These are phyloP conservation scores for Aspergillus melleus DNA, from an alignment of 2,329 filamentous ascomycete genomes.

Conservation along the genomic window DNA sequence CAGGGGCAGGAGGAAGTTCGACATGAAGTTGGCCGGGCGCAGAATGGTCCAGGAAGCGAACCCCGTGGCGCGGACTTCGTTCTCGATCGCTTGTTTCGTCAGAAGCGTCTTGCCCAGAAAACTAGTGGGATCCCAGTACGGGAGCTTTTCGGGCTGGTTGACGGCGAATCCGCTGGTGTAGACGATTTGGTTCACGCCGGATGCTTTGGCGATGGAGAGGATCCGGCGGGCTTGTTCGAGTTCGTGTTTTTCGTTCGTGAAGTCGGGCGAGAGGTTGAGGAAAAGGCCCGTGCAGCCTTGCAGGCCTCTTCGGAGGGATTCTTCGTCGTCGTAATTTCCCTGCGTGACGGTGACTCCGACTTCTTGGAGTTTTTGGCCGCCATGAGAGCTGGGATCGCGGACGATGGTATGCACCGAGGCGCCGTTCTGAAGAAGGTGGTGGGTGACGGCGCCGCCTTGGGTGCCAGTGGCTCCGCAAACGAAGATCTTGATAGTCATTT, in stretches of 20 bases:
- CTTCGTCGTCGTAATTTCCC: conserved; percentile 33
- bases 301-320: conserved; percentile 28
- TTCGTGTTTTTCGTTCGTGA: conserved; percentile 16
- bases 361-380: conserved; percentile 27
- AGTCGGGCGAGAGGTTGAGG: conserved; percentile 24
- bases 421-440: conserved; percentile 27
- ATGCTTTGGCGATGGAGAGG: conserved; percentile 26
- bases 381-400: conserved; percentile 24
- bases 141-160: conserved; percentile 29
- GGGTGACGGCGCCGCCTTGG: conserved; percentile 30
- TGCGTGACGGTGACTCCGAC: conserved; percentile 30
- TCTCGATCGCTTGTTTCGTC: conserved; percentile 48
- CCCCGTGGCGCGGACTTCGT: conserved; percentile 35
- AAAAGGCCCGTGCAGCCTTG: conserved; percentile 31
- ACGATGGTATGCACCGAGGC: conserved; percentile 37
- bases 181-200: conserved; percentile 34
- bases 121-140: conserved; percentile 26
- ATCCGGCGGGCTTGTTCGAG: conserved; percentile 28
- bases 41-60: conserved; percentile 52
- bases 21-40: conserved; percentile 54
- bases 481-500: conserved; percentile 22
- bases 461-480: conserved; percentile 34
- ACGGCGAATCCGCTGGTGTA: conserved; percentile 30
- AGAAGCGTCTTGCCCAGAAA: conserved; percentile 32
- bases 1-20: conserved; percentile 50